Conservation (phyloP, 805 yeast species). For the Teunomyces panamensis region DNA sequence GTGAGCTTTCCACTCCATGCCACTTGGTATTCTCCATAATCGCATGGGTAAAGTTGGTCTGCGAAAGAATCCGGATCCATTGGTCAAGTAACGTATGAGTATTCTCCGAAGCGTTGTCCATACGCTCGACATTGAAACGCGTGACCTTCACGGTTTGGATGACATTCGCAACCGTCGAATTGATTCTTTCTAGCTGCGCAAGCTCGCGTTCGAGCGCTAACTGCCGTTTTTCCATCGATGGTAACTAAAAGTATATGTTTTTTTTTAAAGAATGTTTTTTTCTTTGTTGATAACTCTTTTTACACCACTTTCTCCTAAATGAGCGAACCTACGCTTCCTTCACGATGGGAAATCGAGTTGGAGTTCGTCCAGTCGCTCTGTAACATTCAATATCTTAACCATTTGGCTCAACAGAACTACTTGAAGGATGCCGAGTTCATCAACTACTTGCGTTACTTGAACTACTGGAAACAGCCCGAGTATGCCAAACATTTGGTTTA, state of each 20-base stretch:
- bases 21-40: conserved; percentile 44
- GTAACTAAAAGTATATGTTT: neutral
- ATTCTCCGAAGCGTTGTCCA: conserved; percentile 43
- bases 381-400: conserved; percentile 83
- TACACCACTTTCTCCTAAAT: neutral
- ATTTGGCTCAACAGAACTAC: conserved; percentile 78
- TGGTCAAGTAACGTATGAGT: conserved; percentile 52
- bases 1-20: conserved; percentile 26
- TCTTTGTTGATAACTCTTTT: neutral
- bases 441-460: conserved; percentile 73
- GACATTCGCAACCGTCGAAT: conserved; percentile 28
- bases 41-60: conserved; percentile 53
- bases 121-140: conserved; percentile 25
- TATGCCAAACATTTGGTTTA: conserved; percentile 71
- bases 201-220: conserved; percentile 26
- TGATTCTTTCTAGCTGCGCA: conserved; percentile 29
- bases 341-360: conserved; percentile 84
- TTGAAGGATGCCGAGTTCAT: conserved; percentile 70
- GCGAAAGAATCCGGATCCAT: conserved; percentile 62
- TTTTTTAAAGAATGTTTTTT: neutral
- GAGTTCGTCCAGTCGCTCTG: conserved; percentile 93
- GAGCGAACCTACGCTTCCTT: conserved; percentile 42
- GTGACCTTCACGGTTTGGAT: conserved; percentile 27
- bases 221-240: neutral
- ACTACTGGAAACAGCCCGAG: conserved; percentile 78